phyloP scores from a whole-genome alignment of 371 early-diverging fungal species.

The Mortierella polycephala region DNA sequence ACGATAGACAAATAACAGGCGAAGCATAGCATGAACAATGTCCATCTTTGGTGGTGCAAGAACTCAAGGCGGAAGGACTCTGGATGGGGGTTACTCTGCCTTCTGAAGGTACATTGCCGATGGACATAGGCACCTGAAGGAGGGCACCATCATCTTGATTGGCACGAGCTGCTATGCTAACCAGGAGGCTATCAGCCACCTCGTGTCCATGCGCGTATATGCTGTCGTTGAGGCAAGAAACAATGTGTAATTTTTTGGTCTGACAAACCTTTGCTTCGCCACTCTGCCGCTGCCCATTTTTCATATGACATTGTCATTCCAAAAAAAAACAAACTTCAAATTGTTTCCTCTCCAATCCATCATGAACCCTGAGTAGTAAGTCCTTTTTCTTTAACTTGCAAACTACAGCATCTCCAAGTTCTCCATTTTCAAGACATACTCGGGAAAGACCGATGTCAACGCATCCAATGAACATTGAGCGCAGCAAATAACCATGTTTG shows the following conservation, averaged over 20 bases:
- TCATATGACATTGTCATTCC: background rate
- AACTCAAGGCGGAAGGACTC: constrained; percentile 13
- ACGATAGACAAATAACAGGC: too few relatives aligned
- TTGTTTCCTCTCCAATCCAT: constrained; percentile 2
- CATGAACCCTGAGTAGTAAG: constrained; percentile 55
- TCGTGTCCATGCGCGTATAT: constrained; percentile 1
- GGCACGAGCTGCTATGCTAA: constrained; percentile 19
- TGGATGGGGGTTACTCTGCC: constrained; percentile 13
- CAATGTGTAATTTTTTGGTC: background rate
- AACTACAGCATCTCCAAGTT: too few relatives aligned
- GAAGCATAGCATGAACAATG: too few relatives aligned
- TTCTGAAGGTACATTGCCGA: constrained; percentile 5
- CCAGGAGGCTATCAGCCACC: background rate
- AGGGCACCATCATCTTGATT: constrained; percentile 3
- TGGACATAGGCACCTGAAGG: constrained; percentile 4
- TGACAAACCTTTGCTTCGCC: background rate
- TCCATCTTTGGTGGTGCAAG: background rate
- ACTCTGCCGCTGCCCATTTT: constrained; percentile 2
- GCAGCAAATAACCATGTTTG: background rate
- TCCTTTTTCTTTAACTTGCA: background rate
- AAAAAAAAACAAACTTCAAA: background rate
- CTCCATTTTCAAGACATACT: too few relatives aligned
- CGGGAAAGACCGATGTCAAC: too few relatives aligned
- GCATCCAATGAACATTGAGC: background rate
- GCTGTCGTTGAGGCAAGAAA: background rate